Conservation (phyloP, 805 yeast genomes). For the Ogataea methanolica region DNA sequence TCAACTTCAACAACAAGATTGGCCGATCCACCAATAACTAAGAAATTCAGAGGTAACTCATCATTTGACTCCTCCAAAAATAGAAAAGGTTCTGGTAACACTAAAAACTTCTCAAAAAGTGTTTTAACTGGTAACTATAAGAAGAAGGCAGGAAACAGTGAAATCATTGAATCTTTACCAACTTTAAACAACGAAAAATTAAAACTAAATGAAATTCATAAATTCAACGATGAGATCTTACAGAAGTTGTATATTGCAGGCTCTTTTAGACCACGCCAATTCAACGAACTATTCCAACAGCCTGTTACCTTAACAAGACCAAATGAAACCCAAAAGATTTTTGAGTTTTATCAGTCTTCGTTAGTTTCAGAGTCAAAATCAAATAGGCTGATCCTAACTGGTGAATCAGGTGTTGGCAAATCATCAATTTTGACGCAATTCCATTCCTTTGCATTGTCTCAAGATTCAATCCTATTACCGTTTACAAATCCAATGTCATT, state of each 20-base stretch:
- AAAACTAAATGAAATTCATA: conserved; percentile 28
- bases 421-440: conserved; percentile 67
- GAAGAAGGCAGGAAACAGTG: conserved; percentile 19
- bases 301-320: conserved; percentile 59
- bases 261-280: conserved; percentile 63
- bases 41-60: conserved; percentile 9
- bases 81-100: conserved; percentile 31
- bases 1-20: neutral
- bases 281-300: conserved; percentile 55
- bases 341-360: conserved; percentile 35
- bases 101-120: conserved; percentile 23
- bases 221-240: conserved; percentile 39
- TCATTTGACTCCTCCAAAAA: conserved; percentile 20
- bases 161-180: conserved; percentile 15
- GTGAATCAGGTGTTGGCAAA: conserved; percentile 78
- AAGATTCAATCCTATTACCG: conserved; percentile 49
- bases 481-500: conserved; percentile 57
- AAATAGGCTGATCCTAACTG: conserved; percentile 56
- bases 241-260: conserved; percentile 49
- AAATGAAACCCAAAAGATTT: conserved; percentile 38
- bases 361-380: conserved; percentile 27
- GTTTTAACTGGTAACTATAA: conserved; percentile 21
- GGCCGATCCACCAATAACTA: conserved; percentile 18
- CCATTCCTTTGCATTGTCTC: conserved; percentile 44
- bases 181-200: conserved; percentile 12